Evolutionary conservation across 441 rosid species (phyloP).

Genomic region (Gossypium aridum): DNA sequence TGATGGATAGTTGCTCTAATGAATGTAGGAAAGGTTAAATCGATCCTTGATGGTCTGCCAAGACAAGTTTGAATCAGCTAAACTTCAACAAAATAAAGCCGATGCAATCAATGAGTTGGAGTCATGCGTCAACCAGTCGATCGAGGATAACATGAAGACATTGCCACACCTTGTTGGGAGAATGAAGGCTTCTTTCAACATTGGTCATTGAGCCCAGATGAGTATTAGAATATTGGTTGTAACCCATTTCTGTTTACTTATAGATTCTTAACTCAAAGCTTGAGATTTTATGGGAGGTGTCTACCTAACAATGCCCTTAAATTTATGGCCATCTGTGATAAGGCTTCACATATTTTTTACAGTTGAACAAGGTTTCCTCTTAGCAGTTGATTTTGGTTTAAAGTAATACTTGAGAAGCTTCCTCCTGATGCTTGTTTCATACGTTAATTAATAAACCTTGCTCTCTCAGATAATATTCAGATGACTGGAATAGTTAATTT

Average conservation of each 20-base stretch:
- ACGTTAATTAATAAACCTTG: background rate
- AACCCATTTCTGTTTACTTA: background rate
- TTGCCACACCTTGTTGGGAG: slow-evolving; percentile 56
- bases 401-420: background rate
- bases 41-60: slow-evolving; percentile 84
- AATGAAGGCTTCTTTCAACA: slow-evolving; percentile 48
- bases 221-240: background rate
- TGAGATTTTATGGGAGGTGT: background rate
- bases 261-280: background rate
- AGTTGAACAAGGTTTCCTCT: background rate
- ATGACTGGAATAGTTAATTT: background rate
- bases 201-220: slow-evolving; percentile 16
- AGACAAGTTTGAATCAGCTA: slow-evolving; percentile 70
- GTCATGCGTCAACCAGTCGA: slow-evolving; percentile 63
- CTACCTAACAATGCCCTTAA: background rate
- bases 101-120: slow-evolving; percentile 46
- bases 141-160: slow-evolving; percentile 48
- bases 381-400: background rate
- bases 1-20: background rate
- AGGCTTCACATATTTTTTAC: background rate
- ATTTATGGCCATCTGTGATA: background rate
- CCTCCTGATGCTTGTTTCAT: background rate
- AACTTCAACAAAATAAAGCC: slow-evolving; percentile 42
- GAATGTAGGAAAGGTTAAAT: slow-evolving; percentile 70
- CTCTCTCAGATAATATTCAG: background rate